A percentile compares a stretch with the other conserved stretches of the same genome.
Evolutionary conservation across 1,284 basidiomycete genomes (phyloP).

Genomic region (Taiwanofungus camphoratus): DNA sequence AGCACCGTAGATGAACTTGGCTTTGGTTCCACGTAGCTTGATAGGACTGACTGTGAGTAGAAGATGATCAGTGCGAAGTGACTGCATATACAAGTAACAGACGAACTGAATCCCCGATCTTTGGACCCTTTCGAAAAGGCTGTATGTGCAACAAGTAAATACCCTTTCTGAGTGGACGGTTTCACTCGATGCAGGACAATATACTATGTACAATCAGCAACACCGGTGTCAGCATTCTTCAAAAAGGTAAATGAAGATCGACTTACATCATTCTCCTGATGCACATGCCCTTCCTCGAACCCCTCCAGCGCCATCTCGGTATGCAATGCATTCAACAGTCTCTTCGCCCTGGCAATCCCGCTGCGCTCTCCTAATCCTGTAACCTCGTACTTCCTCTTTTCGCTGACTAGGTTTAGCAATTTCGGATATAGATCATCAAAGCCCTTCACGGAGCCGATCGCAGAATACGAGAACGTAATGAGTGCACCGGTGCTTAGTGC

Average conservation of each 20-base stretch:
- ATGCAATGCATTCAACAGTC: conserved; percentile 81
- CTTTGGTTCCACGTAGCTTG: conserved; percentile 74
- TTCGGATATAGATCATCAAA: conserved; percentile 97
- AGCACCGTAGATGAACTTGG: conserved; percentile 77
- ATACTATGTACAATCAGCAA: conserved; percentile 49
- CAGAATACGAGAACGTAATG: conserved; percentile 81
- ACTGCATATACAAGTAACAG: conserved; percentile 14
- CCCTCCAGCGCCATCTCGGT: conserved; percentile 83
- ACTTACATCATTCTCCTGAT: conserved; percentile 89
- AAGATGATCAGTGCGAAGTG: conserved; percentile 1
- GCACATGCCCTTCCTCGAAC: conserved; percentile 88
- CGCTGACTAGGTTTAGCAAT: conserved; percentile 79
- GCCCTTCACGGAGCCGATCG: conserved; percentile 89
- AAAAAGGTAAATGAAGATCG: background rate
- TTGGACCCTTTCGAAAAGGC: conserved; percentile 79
- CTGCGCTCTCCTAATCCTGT: conserved; percentile 46
- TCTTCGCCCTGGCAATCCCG: conserved; percentile 79
- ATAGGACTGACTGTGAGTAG: conserved; percentile 67
- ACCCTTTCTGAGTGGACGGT: conserved; percentile 86
- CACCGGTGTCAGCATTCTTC: background rate
- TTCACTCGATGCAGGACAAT: conserved; percentile 89
- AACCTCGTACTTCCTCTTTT: conserved; percentile 74
- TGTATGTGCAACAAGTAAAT: conserved; percentile 84
- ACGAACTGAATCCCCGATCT: conserved; percentile 71
- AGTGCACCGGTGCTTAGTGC: conserved; percentile 88